Evolutionary conservation across 1,284 basidiomycete species (phyloP), one percentile per base, ranked within the genome.

Genomic region (Athelia psychrophila): DNA sequence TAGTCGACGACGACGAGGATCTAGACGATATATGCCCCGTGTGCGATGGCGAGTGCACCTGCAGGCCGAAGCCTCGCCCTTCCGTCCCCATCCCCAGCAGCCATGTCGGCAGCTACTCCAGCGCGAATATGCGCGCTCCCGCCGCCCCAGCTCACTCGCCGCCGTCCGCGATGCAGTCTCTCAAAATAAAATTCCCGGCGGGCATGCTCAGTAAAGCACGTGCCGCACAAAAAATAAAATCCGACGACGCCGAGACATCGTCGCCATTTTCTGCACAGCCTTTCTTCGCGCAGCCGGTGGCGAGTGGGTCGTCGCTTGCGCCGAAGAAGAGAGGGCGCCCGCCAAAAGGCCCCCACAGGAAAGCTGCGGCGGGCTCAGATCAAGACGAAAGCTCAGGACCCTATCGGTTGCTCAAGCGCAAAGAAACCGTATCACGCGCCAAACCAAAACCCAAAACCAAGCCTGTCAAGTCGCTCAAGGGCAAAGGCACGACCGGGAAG

Each of bases 21-120:
- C 86, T 90, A 76, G 79, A 82, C 81, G 84, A 89, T 67, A 88
- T 91, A 56, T 91, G 88, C 68, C 87, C 86, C 18, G 86, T 91
- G 58, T 91, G 88, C 86, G 88, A 90, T 77, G 84, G 85, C 64
- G 84, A 88, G 63, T 91, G 88, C 74, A 90, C 86, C 33, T 91
- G 88, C 75, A 68, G 62, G 71, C 63, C 69, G 67, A 67, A 65
- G 65, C 61, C 66, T 52, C 16, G 20, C 6, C 38, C 38, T n/a
- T 5, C n/a, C 20, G 5, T 6, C n/a, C 53, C 54, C 57, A 51
- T 62, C 57, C 56, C 63, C 67, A 53, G 51, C 58, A n/a, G 56
- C 55, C 27, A 30, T 30, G 27, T 13, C 58, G 60, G 58, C 58
- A 56, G 55, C n/a, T n/a, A n/a, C n/a, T n/a, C n/a, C 52, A 44